Conservation (phyloP, 2,329 filamentous ascomycete species). For the Pyricularia sp. region DNA sequence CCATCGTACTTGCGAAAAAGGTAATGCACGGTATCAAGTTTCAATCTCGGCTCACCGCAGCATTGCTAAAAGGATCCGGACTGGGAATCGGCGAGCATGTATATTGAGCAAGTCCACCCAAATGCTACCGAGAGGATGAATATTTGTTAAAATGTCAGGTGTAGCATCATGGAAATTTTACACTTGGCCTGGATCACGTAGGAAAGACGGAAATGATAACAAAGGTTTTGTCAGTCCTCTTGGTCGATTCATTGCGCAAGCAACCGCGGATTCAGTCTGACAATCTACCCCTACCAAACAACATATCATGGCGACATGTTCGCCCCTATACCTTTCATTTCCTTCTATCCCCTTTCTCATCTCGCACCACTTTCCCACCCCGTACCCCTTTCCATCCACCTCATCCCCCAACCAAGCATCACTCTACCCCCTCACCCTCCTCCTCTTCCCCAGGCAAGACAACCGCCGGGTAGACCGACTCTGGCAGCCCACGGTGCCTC, state of each 20-base stretch:
- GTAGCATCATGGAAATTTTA: neutral
- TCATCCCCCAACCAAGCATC: no score
- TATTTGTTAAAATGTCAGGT: neutral
- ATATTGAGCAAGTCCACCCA: no score
- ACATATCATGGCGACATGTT: neutral
- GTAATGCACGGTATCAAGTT: no score
- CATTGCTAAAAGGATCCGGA: no score
- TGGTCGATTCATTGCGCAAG: neutral
- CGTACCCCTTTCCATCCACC: neutral
- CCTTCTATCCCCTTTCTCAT: no score
- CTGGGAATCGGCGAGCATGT: no score
- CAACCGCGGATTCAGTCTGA: neutral
- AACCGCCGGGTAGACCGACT: constrained; percentile 45
- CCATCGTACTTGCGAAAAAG: no score
- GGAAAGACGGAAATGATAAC: neutral
- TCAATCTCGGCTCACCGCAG: no score
- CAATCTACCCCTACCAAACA: neutral
- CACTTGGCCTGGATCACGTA: neutral
- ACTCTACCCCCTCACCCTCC: constrained; percentile 15
- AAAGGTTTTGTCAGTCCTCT: neutral
- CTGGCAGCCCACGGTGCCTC: constrained; percentile 43
- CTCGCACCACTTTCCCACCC: neutral
- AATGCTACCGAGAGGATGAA: neutral
- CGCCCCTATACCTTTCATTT: no score
- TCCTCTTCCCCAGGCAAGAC: constrained; percentile 30